Evolutionary conservation across 2,329 filamentous ascomycete species (phyloP), one percentile per base, ranked within the genome.

Genomic region (Penicillium sp.): DNA sequence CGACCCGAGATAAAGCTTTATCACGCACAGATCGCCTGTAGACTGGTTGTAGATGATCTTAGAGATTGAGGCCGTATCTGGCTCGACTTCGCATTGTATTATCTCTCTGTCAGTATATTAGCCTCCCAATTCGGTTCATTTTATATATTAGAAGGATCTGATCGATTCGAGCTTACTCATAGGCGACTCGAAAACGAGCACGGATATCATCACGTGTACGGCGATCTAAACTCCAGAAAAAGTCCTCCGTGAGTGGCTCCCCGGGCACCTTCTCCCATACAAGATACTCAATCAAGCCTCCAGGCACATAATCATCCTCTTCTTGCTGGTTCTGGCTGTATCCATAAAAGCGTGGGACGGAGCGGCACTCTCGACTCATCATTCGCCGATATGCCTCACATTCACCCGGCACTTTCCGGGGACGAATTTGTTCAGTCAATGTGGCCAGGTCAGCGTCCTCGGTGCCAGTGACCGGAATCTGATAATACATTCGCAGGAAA

Each of bases 241-340:
- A 43, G 38, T 50, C 48, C 35, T 40, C 18, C 38, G 39, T 48
- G 26, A 50, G 26, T 32, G 45, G 29, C 45, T 48, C 45, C 26
- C 45, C 41, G n/a, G 40, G 45, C 13, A 48, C 45, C 48, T 50
- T 48, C 48, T 53, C 48, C 48, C 47, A 50, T 24, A 50, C 48
- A 41, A 53, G 37, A 41, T 53, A 53, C 46, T 33, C 48, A 26
- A 53, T 27, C 8, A 47, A 53, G 41, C 47, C 50, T n/a, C 38
- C 42, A 44, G 48, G 50, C 40, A 53, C 37, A n/a, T 48, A 48
- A 25, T 50, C 42, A 29, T n/a, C 25, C 3, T 12, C 27, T n/a
- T 11, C 38, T 33, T 40, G 38, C 12, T 11, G 27, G 13, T 6
- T 28, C 12, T 27, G 12, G 2, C 13, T 4, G 12, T 40, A 40